Base-by-base conservation (phyloP, 192 early-diverging fungal genomes). In the Powellomyces hirtus region DNA sequence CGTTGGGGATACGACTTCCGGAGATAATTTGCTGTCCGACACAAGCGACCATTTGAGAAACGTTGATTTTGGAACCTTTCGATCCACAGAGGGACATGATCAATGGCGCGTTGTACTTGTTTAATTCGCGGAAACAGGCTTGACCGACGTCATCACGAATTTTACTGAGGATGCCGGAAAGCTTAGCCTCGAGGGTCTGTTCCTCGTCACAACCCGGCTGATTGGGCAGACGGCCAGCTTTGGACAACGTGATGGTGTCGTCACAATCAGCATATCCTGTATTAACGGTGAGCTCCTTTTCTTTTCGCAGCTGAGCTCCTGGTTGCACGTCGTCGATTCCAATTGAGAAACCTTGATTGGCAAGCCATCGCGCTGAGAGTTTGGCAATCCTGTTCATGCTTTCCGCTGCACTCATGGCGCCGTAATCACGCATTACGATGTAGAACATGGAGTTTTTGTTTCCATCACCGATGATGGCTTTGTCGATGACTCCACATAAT, bases 71-170 rank as follows among this genome's bases (percentile, higher is more conserved):
- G 50, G 95, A 98, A 69, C 97, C 89, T 76, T 99, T 99, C 44
- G 98, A 99, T 37, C 94, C 96, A 77, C 96, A 98, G n/a, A 91
- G 84, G 18, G 93, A 94, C 98, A 99, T 99, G 79, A 96, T 98
- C 51, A 94, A 82, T 20, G 96, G 96, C 14, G 95, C 92, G 68
- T 99, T 99, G 83, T 94, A 89, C 76, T 87, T 92, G 71, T 92
- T 94, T 38, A 99, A 82, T 74, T 97, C 94, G 38, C 84, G 84
- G 86, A 94, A 86, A 80, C 96, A 98, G 49, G 93, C 85, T 66
- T 90, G 84, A 81, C 93, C 94, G 38, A 94, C 88, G 62, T 89
- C 83, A 73, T 94, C 94, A 82, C 98, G 94, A 75, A 98, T 94
- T 56, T 82, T 84, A 24, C 87, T 90, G 22, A 99, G 87, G 44